Base-by-base conservation (phyloP, 2,329 filamentous ascomycete genomes). In the Ilyonectria mors-panacis region DNA sequence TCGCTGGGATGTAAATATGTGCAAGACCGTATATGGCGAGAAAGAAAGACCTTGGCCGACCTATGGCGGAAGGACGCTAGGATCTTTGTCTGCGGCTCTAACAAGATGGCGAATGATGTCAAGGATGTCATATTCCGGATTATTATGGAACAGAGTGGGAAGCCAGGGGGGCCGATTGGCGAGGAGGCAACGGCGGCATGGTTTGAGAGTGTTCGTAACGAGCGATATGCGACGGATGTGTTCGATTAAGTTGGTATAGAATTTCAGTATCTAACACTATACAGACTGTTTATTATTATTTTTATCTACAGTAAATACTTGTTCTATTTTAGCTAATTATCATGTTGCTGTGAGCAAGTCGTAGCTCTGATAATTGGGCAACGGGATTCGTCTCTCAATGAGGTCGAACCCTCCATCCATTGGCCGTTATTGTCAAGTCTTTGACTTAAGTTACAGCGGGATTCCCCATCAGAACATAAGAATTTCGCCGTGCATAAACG, bases 81-180 rank as follows among this genome's bases (percentile, higher is more conserved):
- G 73, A 79, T 92, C 0, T 93, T 88, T 72, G 86, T 93, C 2
- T 93, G 92, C 75, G 92, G 92, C 4, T 88, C 87, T 47, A 81
- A 82, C 6, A 80, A 80, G 21, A 80, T 89, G 1, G 86, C 85
- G n/a, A 82, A 84, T 56, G 85, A 80, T 0, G 81, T 89, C n/a
- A 81, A 83, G 65, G 80, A 81, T 6, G 79, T 80, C 8, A 78
- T 75, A 50, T 62, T 83, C 17, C 73, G 72, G 59, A 77, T 83
- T 28, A 78, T 81, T 6, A 73, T 79, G 59, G 70, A 71, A 65
- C 77, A 76, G 65, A 76, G 75, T 35, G 71, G 75, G 0, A 77
- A 76, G 9, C 30, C 28, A 5, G 77, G 79, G 47, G 66, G 80
- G 1, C 78, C 74, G 1, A 78, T 63, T 1, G 66, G 47, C n/a